A percentile compares a stretch with the other conserved stretches of the same genome.
These are phyloP conservation scores for Mycena vulgaris DNA, from an alignment of 768 basidiomycete species.

Conservation along the genomic window DNA sequence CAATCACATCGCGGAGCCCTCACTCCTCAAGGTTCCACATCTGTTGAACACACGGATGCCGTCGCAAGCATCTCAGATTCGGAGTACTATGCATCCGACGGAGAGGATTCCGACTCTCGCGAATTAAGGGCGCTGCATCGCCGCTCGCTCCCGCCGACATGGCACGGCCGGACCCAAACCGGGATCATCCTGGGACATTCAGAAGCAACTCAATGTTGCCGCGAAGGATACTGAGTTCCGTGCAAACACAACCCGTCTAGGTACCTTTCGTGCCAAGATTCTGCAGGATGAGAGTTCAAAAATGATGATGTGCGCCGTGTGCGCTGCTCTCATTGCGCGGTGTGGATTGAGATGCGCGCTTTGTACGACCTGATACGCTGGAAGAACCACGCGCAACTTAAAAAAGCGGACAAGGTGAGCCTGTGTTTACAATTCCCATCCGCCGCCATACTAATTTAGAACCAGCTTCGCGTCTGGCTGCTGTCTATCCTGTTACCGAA, in stretches of 20 bases:
- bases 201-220: background rate
- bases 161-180: background rate
- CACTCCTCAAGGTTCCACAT: background rate
- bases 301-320: slow-evolving; percentile 3
- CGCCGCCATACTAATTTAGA: too few species aligned
- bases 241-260: background rate
- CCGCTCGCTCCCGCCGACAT: background rate
- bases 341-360: background rate
- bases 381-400: slow-evolving; percentile 17
- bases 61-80: background rate
- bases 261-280: background rate
- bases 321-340: slow-evolving; percentile 8
- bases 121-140: background rate
- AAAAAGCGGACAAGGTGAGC: slow-evolving; percentile 39
- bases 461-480: slow-evolving; percentile 9
- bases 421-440: too few species aligned
- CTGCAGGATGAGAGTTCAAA: slow-evolving; percentile 14
- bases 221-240: background rate
- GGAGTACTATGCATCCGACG: background rate
- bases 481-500: slow-evolving; percentile 29
- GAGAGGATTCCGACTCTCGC: background rate
- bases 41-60: background rate
- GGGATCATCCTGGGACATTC: background rate
- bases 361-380: slow-evolving; percentile 6
- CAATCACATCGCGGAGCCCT: background rate